These are phyloP conservation scores for Jackrogersella multiformis DNA, from an alignment of 495 filamentous ascomycete genomes.

Conservation along the genomic window DNA sequence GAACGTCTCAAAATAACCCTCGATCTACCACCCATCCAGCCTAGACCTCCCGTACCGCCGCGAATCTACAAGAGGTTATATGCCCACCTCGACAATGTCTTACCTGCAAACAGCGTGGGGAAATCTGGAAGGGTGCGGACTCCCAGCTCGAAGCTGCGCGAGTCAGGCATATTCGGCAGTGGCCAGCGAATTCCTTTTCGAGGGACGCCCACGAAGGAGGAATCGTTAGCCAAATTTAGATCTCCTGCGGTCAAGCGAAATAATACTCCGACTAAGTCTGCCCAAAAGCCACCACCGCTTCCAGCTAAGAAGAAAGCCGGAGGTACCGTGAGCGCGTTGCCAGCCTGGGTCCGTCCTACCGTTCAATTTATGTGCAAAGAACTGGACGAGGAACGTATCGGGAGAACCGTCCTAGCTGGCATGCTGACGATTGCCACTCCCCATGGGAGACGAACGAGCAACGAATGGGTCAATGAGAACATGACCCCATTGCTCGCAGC, in stretches of 20 bases:
- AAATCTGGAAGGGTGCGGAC: conserved; percentile 32
- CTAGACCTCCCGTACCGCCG: conserved; percentile 83
- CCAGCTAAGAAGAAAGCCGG: conserved; percentile 41
- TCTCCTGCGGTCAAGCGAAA: conserved; percentile 29
- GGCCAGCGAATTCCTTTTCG: conserved; percentile 36
- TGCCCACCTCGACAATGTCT: conserved; percentile 76
- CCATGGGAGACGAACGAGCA: conserved; percentile 47
- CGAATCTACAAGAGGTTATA: conserved; percentile 86
- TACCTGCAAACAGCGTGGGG: conserved; percentile 53
- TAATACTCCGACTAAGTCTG: conserved; percentile 36
- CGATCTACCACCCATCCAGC: conserved; percentile 81
- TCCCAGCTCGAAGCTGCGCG: conserved; percentile 43
- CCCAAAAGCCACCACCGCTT: conserved; percentile 34
- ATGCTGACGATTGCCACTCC: conserved; percentile 54
- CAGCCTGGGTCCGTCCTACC: conserved; percentile 71
- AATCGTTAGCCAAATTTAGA: conserved; percentile 50
- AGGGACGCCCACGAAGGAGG: conserved; percentile 45
- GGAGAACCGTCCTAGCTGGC: conserved; percentile 55
- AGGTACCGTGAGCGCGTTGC: conserved; percentile 54
- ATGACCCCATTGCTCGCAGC: conserved; percentile 68
- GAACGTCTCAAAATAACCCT: conserved; percentile 84
- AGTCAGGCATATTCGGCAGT: conserved; percentile 36
- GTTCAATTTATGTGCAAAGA: conserved; percentile 69
- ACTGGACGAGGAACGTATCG: conserved; percentile 48
- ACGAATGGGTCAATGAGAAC: conserved; percentile 64